Evolutionary conservation across 2,329 filamentous ascomycete genomes (phyloP).

Genomic region (Ascochyta lentis): DNA sequence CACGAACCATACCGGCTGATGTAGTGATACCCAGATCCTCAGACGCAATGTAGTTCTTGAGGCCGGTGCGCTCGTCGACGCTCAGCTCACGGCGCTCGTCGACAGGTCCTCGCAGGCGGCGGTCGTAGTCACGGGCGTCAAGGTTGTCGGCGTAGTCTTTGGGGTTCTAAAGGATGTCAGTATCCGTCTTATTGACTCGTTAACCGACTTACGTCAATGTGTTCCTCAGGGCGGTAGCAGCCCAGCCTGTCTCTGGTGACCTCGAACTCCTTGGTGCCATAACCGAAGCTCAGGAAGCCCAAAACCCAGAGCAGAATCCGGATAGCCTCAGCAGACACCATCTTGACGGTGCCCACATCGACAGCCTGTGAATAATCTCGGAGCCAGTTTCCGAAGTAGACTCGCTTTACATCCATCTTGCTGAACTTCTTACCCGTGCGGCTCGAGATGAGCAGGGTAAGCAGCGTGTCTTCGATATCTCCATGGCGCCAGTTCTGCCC

Average conservation of each 20-base stretch:
- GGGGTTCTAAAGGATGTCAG: conserved; percentile 13
- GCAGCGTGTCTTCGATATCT: conserved; percentile 90
- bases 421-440: conserved; percentile 79
- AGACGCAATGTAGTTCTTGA: conserved; percentile 96
- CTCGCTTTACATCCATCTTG: conserved; percentile 85
- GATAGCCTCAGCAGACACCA: conserved; percentile 88
- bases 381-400: conserved; percentile 97
- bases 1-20: conserved; percentile 77
- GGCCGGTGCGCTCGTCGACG: conserved; percentile 68
- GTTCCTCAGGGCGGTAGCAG: conserved; percentile 74
- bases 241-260: conserved; percentile 80
- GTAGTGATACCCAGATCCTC: conserved; percentile 80
- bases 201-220: conserved; percentile 66
- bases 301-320: conserved; percentile 87
- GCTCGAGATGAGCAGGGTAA: conserved; percentile 72
- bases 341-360: conserved; percentile 90
- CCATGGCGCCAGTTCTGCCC: conserved; percentile 73
- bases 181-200: neutral
- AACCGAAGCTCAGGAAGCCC: conserved; percentile 88
- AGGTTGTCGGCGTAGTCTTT: conserved; percentile 83
- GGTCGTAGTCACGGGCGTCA: conserved; percentile 84
- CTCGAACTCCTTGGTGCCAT: conserved; percentile 83
- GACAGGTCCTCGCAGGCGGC: conserved; percentile 79
- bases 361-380: conserved; percentile 93
- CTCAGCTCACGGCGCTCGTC: conserved; percentile 79